These are phyloP conservation scores for Russula compacta DNA, from an alignment of 768 basidiomycete species.

Conservation along the genomic window DNA sequence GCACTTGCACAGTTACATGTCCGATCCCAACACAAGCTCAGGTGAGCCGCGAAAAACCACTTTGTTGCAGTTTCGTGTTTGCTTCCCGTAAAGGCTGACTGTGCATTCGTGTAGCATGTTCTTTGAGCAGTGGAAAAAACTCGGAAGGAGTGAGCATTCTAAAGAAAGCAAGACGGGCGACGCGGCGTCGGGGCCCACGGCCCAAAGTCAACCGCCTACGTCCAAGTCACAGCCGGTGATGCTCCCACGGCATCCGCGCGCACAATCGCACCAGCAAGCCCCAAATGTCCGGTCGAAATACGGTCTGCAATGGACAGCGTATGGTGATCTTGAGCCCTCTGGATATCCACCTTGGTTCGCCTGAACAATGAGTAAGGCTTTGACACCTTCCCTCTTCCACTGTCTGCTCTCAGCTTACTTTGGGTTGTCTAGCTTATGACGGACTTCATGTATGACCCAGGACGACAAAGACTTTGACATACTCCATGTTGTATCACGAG, in stretches of 20 bases:
- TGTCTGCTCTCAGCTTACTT: neutral
- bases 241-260: neutral
- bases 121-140: neutral
- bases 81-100: neutral
- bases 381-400: neutral
- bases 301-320: neutral
- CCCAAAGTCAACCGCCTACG: neutral
- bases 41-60: neutral
- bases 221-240: neutral
- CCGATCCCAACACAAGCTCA: neutral
- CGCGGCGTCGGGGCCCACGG: neutral
- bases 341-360: constrained; percentile 10
- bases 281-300: neutral
- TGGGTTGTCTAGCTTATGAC: neutral
- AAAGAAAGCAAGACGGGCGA: neutral
- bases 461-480: neutral
- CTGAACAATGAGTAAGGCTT: neutral
- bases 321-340: constrained; percentile 9
- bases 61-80: too few species aligned
- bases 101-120: neutral
- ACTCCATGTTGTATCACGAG: neutral
- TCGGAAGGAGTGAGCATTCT: neutral
- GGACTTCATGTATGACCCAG: neutral
- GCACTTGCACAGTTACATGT: neutral
- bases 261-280: neutral